Evolutionary conservation across 2,329 filamentous ascomycete genomes (phyloP).

Genomic region (Plectosphaerella plurivora): DNA sequence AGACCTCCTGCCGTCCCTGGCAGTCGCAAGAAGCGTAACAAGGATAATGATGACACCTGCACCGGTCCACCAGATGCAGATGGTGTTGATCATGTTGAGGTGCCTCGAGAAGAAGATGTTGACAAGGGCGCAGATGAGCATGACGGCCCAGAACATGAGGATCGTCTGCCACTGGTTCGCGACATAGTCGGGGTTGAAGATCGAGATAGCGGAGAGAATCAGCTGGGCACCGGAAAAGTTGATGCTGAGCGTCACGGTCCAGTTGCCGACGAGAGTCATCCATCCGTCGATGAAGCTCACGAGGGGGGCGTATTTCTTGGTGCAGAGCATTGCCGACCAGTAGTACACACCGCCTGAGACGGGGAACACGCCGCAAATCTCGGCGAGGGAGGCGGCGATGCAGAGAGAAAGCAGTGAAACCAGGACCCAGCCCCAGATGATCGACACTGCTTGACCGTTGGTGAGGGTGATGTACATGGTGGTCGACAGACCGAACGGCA

Average conservation of each 20-base stretch:
- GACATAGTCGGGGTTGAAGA: constrained; percentile 66
- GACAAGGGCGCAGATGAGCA: constrained; percentile 57
- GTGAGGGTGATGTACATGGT: constrained; percentile 65
- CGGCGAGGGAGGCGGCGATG: constrained; percentile 63
- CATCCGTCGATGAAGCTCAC: constrained; percentile 68
- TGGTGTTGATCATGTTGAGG: constrained; percentile 65
- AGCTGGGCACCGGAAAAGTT: constrained; percentile 64
- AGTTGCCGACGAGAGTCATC: constrained; percentile 69
- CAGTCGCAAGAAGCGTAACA: constrained; percentile 55
- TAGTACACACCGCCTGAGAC: constrained; percentile 69
- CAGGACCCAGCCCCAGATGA: constrained; percentile 67
- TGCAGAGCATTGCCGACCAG: constrained; percentile 64
- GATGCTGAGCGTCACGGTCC: constrained; percentile 61
- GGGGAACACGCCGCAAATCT: constrained; percentile 66
- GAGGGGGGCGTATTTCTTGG: constrained; percentile 60
- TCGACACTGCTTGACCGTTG: constrained; percentile 64
- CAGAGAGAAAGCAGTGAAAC: constrained; percentile 58
- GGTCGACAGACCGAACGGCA: constrained; percentile 63
- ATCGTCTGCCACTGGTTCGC: constrained; percentile 67
- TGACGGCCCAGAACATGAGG: constrained; percentile 68
- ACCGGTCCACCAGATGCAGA: constrained; percentile 70
- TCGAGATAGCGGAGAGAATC: constrained; percentile 56
- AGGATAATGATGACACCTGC: constrained; percentile 50
- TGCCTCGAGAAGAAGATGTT: constrained; percentile 59
- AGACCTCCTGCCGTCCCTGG: constrained; percentile 44